Percentiles rank a stretch among this genome's conserved stretches.
Evolutionary conservation across 1,284 basidiomycete species (phyloP).

Genomic region (Naganishia cerealis): DNA sequence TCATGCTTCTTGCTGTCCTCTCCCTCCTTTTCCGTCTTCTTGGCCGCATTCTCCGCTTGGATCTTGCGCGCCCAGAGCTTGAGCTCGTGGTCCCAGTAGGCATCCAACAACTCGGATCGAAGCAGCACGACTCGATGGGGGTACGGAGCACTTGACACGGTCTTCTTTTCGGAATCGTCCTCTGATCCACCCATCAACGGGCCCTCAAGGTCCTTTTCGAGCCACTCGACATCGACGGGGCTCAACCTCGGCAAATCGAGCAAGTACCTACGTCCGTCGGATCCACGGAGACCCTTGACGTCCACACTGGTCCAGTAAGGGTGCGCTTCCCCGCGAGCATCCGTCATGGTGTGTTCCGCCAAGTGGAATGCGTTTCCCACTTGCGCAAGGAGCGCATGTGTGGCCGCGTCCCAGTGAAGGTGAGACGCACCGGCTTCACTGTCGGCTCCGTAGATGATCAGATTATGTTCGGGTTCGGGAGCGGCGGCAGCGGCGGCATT

Average conservation of each 20-base stretch:
- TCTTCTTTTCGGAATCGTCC: conserved; percentile 34
- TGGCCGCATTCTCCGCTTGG: conserved; percentile 46
- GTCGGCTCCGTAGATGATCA: conserved; percentile 61
- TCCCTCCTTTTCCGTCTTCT: conserved; percentile 36
- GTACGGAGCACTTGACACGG: conserved; percentile 43
- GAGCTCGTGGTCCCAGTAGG: conserved; percentile 59
- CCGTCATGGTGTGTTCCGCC: conserved; percentile 58
- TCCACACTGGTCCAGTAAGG: conserved; percentile 60
- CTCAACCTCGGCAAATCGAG: conserved; percentile 60
- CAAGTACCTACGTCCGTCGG: conserved; percentile 60
- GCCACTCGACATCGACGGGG: conserved; percentile 61
- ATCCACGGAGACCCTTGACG: conserved; percentile 61
- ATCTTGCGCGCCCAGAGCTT: conserved; percentile 58
- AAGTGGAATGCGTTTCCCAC: conserved; percentile 58
- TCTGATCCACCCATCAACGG: conserved; percentile 41
- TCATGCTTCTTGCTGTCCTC: conserved; percentile 36
- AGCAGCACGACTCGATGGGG: conserved; percentile 61
- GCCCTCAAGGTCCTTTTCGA: conserved; percentile 57
- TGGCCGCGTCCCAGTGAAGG: conserved; percentile 55
- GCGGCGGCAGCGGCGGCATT: conserved; percentile 68
- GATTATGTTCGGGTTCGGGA: conserved; percentile 50
- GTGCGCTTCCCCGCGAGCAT: conserved; percentile 55
- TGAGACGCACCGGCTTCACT: conserved; percentile 57
- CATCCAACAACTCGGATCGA: conserved; percentile 61
- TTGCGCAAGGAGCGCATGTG: conserved; percentile 59